phyloP scores from a whole-genome alignment of 805 yeast genomes.

The Lachancea dasiensis region DNA sequence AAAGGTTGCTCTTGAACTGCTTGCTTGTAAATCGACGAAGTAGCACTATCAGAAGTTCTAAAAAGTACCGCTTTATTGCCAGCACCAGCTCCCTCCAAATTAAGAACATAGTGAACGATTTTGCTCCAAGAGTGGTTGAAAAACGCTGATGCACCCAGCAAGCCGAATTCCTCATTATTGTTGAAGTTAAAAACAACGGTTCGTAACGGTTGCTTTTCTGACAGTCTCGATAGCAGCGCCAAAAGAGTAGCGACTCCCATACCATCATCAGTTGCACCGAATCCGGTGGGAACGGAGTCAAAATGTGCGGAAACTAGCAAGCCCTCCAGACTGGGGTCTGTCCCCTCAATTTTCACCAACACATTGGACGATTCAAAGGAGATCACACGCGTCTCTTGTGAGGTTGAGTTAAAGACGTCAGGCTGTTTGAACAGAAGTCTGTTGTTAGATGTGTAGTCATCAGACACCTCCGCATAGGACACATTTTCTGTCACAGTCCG shows the following conservation, averaged over 20 bases:
- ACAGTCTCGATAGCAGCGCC: slow-evolving; percentile 54
- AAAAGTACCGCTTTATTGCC: slow-evolving; percentile 81
- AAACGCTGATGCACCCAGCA: slow-evolving; percentile 74
- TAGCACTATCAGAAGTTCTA: slow-evolving; percentile 74
- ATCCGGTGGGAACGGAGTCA: slow-evolving; percentile 83
- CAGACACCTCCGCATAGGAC: slow-evolving; percentile 31
- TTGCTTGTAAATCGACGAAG: slow-evolving; percentile 50
- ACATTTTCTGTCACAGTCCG: background rate
- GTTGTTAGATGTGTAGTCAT: slow-evolving; percentile 34
- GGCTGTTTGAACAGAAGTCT: slow-evolving; percentile 46
- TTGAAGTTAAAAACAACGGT: slow-evolving; percentile 80
- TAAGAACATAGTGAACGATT: slow-evolving; percentile 58
- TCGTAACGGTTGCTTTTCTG: slow-evolving; percentile 51
- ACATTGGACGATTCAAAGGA: slow-evolving; percentile 81
- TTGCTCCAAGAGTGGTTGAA: slow-evolving; percentile 66
- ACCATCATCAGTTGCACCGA: slow-evolving; percentile 91
- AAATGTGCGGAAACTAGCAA: slow-evolving; percentile 77
- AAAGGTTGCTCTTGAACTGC: slow-evolving; percentile 57
- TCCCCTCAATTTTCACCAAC: slow-evolving; percentile 69
- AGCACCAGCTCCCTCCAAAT: slow-evolving; percentile 89
- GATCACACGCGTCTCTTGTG: slow-evolving; percentile 43
- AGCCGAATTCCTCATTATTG: slow-evolving; percentile 84
- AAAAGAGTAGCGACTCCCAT: slow-evolving; percentile 78
- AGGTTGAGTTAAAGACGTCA: slow-evolving; percentile 40
- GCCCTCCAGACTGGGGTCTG: slow-evolving; percentile 52